Evolutionary conservation across 2,329 filamentous ascomycete species (phyloP), one percentile per base, ranked within the genome.

Genomic region (Bertia moriformis): DNA sequence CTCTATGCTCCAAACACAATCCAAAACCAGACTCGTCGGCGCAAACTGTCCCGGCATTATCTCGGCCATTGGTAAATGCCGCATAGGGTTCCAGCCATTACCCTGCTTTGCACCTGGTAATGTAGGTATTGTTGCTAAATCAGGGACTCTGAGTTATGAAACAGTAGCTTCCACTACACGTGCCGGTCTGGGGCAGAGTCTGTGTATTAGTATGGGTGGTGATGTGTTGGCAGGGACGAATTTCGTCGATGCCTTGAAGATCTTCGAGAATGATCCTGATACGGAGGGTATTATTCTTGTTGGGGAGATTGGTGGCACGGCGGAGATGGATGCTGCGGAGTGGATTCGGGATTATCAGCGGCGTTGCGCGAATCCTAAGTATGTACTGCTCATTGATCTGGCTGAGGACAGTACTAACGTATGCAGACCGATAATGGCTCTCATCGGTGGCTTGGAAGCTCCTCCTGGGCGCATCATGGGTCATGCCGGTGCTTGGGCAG

Each of bases 401-500:
- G 7, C n/a, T 27, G 7, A 27, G 22, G n/a, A n/a, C 22, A 7
- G 7, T 10, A n/a, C 22, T 27, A 27, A 27, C n/a, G 7, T 35
- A 17, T 18, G 10, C 42, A 80, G 75, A 48, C 83, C 83, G 0
- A 83, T 88, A 35, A 75, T 80, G 50, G 83, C 77, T 37, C 62
- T 86, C 4, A 65, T 88, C 19, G 81, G 72, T 19, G 83, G 83
- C 3, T 59, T 77, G 37, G 60, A 73, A 44, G 78, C 78, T n/a
- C 67, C 69, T 4, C 60, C 64, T 14, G 76, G 76, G 13, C 68
- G 71, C 17, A 69, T 85, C 33, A 87, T 88, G 81, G 83, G 83
- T 7, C 83, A 89, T 53, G 80, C 83, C 7, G 83, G 83, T 33
- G 83, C 83, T 13, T 84, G 83, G 63, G 65, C 67, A 39, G 67